Evolutionary conservation across 371 early-diverging fungal species (phyloP).

Genomic region (Apophysomyces variabilis): DNA sequence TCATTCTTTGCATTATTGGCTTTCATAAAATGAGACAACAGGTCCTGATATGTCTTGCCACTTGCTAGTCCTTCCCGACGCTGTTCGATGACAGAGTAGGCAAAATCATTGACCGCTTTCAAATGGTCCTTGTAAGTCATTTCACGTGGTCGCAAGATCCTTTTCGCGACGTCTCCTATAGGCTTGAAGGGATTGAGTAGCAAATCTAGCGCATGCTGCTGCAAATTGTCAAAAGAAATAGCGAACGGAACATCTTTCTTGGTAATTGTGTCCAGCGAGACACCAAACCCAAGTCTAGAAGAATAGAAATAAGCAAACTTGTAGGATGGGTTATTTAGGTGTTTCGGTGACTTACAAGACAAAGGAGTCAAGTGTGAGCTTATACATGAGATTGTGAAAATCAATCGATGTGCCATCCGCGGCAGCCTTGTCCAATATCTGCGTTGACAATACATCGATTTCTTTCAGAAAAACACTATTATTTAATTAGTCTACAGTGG

Average conservation of each 20-base stretch:
- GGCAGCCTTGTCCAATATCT: constrained; percentile 38
- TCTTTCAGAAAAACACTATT: constrained; percentile 53
- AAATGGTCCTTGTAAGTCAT: constrained; percentile 30
- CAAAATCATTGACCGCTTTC: constrained; percentile 39
- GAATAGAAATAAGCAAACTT: no score
- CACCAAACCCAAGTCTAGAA: constrained; percentile 5
- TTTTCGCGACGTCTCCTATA: constrained; percentile 26
- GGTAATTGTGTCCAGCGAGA: not conserved
- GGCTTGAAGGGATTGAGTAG: constrained; percentile 44
- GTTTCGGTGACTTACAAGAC: constrained; percentile 33
- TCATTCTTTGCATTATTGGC: constrained; percentile 48
- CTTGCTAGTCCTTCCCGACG: constrained; percentile 27
- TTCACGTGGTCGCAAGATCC: constrained; percentile 4
- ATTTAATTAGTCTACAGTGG: not conserved
- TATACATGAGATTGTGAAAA: constrained; percentile 47
- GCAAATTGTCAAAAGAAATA: constrained; percentile 8
- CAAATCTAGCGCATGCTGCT: constrained; percentile 22
- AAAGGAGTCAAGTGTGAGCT: constrained; percentile 58
- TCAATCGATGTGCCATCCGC: constrained; percentile 35
- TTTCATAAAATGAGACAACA: constrained; percentile 54
- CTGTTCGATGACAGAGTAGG: constrained; percentile 29
- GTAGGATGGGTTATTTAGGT: no score
- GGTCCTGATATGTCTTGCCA: constrained; percentile 34
- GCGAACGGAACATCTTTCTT: constrained; percentile 12
- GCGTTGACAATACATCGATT: constrained; percentile 26